These are phyloP conservation scores for Hippophae rhamnoides DNA, from an alignment of 306 rosid genomes.

Conservation along the genomic window DNA sequence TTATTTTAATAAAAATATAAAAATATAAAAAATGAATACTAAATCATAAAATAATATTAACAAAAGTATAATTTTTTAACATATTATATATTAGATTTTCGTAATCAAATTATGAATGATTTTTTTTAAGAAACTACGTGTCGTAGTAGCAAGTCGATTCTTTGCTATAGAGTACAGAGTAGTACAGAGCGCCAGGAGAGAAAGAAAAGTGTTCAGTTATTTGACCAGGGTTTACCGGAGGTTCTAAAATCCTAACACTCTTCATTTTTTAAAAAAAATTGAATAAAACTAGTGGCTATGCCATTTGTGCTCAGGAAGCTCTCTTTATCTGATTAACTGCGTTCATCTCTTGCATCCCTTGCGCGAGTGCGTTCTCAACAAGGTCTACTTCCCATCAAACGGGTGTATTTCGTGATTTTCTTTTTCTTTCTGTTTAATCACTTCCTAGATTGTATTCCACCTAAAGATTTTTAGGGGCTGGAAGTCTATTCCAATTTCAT, in stretches of 20 bases:
- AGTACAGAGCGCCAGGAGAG: neutral
- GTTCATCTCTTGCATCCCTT: slow-evolving; percentile 53
- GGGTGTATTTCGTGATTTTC: too few relatives aligned
- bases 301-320: slow-evolving; percentile 59
- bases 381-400: slow-evolving; percentile 32
- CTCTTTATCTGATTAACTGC: slow-evolving; percentile 73
- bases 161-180: slow-evolving; percentile 7
- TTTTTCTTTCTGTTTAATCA: too few relatives aligned
- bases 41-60: too few relatives aligned
- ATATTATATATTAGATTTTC: too few relatives aligned
- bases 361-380: slow-evolving; percentile 58
- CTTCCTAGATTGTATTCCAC: too few relatives aligned
- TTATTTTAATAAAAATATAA: too few relatives aligned
- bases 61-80: too few relatives aligned
- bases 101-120: too few relatives aligned
- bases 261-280: slow-evolving; percentile 12
- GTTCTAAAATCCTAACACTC: slow-evolving; percentile 19
- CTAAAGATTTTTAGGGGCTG: too few relatives aligned
- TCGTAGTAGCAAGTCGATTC: neutral
- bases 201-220: neutral
- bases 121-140: neutral
- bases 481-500: too few relatives aligned
- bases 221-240: neutral
- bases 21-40: too few relatives aligned
- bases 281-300: slow-evolving; percentile 30